Evolutionary conservation across 371 early-diverging fungal genomes (phyloP), one percentile per base, ranked within the genome.

Genomic region (Parasitella parasitica): DNA sequence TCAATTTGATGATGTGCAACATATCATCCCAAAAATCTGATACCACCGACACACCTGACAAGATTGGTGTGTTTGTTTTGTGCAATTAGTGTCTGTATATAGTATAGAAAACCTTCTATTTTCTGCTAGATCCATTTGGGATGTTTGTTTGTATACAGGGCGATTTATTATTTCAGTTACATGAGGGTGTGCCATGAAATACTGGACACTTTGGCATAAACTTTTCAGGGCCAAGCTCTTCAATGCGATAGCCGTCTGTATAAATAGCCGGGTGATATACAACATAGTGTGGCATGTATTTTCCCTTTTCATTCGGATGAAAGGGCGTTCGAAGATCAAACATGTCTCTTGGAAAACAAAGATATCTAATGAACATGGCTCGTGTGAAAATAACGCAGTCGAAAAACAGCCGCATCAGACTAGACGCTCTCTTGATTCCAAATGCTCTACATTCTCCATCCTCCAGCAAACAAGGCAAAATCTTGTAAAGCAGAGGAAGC

Each of bases 181-280:
- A 28, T 13, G 26, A 49, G 13, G 50, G 18, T n/a, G 50, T 1
- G 18, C 50, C 50, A 35, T 66, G 66, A 9, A 61, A 61, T 6
- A 67, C 63, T 15, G 69, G 69, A 15, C 69, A 69, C 49, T 69
- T 69, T 4, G 65, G 69, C 58, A 69, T 54, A 27, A 69, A 69
- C 32, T 64, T 69, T 35, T 69, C 69, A 41, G 69, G 70, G 3
- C 70, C 70, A 1, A 70, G 49, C 37, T 70, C 70, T 52, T 66
- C 66, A 26, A 70, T 46, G 13, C 63, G 62, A 20, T 70, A 70
- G 9, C 70, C 70, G 0, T 65, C 57, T 9, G 20, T 36, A 30
- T 70, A 70, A 38, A 70, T 62, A 9, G 62, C 36, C 6, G 65
- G 65, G 24, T 66, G 36, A 30, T 63, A 70, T 0, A 70, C 57